Conservation (phyloP, 1,284 basidiomycete genomes). For the Ceratorhiza oryzae-sativae region DNA sequence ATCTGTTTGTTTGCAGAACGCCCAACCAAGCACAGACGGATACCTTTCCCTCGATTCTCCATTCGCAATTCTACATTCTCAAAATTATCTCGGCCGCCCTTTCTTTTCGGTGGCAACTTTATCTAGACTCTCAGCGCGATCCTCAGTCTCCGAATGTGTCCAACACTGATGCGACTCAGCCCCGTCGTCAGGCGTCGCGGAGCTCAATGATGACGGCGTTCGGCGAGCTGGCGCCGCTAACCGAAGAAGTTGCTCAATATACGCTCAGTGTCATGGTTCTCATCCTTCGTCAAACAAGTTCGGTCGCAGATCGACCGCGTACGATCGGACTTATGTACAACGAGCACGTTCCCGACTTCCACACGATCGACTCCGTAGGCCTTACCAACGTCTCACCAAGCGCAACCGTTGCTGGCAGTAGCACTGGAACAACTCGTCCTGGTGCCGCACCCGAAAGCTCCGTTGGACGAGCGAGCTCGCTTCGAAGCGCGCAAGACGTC, state of each 20-base stretch:
- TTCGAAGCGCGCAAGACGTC: constrained; percentile 28
- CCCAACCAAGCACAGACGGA: constrained; percentile 60
- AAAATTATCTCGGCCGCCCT: constrained; percentile 83
- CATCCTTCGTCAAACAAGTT: constrained; percentile 77
- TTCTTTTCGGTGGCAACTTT: constrained; percentile 73
- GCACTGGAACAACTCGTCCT: constrained; percentile 16
- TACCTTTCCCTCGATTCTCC: constrained; percentile 75
- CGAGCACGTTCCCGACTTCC: constrained; percentile 74
- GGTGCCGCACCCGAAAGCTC: constrained; percentile 46
- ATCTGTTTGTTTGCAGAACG: constrained; percentile 45
- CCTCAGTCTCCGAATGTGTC: constrained; percentile 8
- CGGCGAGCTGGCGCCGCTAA: constrained; percentile 79
- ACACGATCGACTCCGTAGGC: constrained; percentile 57
- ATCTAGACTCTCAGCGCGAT: constrained; percentile 39
- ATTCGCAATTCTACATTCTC: constrained; percentile 88
- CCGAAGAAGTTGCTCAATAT: constrained; percentile 87
- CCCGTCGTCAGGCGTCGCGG: constrained; percentile 46
- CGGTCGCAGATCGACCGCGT: constrained; percentile 64
- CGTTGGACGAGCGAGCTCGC: constrained; percentile 13
- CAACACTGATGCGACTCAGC: background rate
- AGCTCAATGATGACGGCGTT: constrained; percentile 44
- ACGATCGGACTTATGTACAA: constrained; percentile 69
- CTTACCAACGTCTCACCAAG: constrained; percentile 45
- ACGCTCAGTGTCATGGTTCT: constrained; percentile 82
- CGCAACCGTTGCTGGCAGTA: constrained; percentile 23